phyloP scores from a whole-genome alignment of 345 rosid species.

The Trapa incisa region DNA sequence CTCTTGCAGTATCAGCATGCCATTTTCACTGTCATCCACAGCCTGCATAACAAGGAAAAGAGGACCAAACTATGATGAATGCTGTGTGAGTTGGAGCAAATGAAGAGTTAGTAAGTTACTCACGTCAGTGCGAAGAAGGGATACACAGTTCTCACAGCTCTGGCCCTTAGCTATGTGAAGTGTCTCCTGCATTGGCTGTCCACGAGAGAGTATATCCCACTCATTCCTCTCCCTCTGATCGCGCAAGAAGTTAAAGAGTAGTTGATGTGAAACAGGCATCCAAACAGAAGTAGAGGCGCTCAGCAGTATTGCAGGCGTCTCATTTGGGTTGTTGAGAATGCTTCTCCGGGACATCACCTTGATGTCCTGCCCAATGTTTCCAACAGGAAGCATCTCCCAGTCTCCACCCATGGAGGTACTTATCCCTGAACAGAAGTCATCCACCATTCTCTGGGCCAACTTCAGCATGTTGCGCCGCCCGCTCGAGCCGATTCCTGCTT shows the following conservation, averaged over 20 bases:
- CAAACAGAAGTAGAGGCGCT: constrained; percentile 53
- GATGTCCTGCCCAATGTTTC: constrained; percentile 35
- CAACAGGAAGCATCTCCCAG: constrained; percentile 44
- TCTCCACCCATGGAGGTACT: constrained; percentile 28
- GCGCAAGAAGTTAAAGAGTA: constrained; percentile 51
- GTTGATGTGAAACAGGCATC: constrained; percentile 40
- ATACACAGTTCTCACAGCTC: constrained; percentile 26
- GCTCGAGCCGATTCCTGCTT: constrained; percentile 24
- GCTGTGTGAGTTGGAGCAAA: not conserved
- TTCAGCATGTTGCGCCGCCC: constrained; percentile 44
- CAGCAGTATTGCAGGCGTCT: constrained; percentile 42
- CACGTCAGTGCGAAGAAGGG: constrained; percentile 43
- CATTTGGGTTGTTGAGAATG: constrained; percentile 27
- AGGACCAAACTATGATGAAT: too few species aligned
- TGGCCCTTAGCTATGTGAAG: constrained; percentile 33
- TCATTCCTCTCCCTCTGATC: constrained; percentile 32
- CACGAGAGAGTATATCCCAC: constrained; percentile 50
- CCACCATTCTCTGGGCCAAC: constrained; percentile 47
- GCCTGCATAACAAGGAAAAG: constrained; percentile 17
- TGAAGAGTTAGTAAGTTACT: constrained; percentile 11
- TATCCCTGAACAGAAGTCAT: constrained; percentile 44
- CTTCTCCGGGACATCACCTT: constrained; percentile 34
- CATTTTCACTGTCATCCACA: constrained; percentile 18
- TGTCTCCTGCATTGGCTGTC: constrained; percentile 36
- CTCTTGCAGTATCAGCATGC: constrained; percentile 55